phyloP scores from a whole-genome alignment of 805 yeast species.

The Spathaspora arborariae region DNA sequence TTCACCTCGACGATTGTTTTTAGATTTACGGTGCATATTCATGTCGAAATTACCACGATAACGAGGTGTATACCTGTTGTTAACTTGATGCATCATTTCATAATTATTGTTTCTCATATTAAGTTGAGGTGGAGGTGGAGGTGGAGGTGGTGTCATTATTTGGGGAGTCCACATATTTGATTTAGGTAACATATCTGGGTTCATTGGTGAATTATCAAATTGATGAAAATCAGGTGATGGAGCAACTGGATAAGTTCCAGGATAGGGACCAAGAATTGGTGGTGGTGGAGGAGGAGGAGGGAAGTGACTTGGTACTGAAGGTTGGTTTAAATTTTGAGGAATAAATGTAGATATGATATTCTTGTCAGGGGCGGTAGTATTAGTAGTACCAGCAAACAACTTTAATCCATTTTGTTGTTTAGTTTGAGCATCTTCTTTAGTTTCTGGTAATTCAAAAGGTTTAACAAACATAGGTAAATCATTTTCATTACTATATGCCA shows the following conservation, averaged over 20 bases:
- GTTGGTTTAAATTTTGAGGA: neutral
- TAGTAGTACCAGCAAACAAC: neutral
- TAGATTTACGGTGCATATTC: constrained; percentile 45
- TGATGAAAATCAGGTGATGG: constrained; percentile 4
- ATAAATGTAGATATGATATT: neutral
- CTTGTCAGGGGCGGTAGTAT: neutral
- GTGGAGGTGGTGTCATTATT: constrained; percentile 8
- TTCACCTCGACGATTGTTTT: constrained; percentile 43
- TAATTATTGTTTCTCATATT: neutral
- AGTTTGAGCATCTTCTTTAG: constrained; percentile 6
- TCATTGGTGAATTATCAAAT: neutral
- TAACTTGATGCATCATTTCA: neutral
- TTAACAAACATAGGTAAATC: constrained; percentile 6
- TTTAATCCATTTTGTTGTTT: constrained; percentile 3
- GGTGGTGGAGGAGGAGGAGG: constrained; percentile 19
- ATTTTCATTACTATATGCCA: constrained; percentile 12
- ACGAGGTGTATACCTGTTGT: neutral
- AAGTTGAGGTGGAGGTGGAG: constrained; percentile 3
- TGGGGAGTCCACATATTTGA: constrained; percentile 17
- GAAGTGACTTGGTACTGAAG: constrained; percentile 15
- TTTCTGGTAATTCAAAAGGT: constrained; percentile 18
- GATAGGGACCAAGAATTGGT: constrained; percentile 4
- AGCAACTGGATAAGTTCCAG: constrained; percentile 1
- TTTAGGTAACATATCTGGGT: neutral
- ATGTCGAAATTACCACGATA: constrained; percentile 12